Base-by-base conservation (phyloP, 495 filamentous ascomycete genomes). In the Collariella sp. region DNA sequence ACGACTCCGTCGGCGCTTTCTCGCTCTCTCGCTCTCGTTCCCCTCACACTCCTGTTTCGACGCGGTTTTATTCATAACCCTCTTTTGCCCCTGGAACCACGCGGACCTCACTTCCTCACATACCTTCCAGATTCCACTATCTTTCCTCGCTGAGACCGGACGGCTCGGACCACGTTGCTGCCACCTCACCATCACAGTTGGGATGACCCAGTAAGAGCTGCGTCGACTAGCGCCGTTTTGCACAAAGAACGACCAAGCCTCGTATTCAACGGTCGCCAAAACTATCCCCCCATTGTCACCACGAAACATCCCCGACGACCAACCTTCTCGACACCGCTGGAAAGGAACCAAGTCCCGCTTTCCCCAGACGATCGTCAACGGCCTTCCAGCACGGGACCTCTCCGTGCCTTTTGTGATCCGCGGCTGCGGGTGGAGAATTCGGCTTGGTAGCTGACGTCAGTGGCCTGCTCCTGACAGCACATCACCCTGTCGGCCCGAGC, bases 221-320 rank as follows among this genome's bases (percentile, higher is more conserved):
- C 52, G 24, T 54, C 23, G 42, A 29, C 26, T 55, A 55, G 53
- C 46, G 53, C 44, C 53, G 39, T 44, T 38, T 49, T 42, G 52
- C 35, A 24, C 46, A 49, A 46, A 44, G n/a, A 35, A 18, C 31
- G 15, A 31, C 47, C 46, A 56, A 40, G 33, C 7, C 54, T 56
- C 54, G 54, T 56, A 56, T 56, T 56, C 41, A 50, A 13, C 42
- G 20, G 31, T 12, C 34, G 23, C 35, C 54, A 4, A 29, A 24
- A 46, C 44, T 46, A 0, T 51, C 48, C 5, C 41, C 33, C 46
- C 39, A 40, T 33, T 45, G 31, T 3, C 19, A 13, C 20, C 18
- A 18, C 26, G 45, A 6, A 12, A 34, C 16, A 23, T 38, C 49
- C 1, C 31, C 26, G 7, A 7, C 18, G 10, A 13, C 3, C 24